Evolutionary conservation across 345 rosid genomes (phyloP).

Genomic region (Lepidium sativum): DNA sequence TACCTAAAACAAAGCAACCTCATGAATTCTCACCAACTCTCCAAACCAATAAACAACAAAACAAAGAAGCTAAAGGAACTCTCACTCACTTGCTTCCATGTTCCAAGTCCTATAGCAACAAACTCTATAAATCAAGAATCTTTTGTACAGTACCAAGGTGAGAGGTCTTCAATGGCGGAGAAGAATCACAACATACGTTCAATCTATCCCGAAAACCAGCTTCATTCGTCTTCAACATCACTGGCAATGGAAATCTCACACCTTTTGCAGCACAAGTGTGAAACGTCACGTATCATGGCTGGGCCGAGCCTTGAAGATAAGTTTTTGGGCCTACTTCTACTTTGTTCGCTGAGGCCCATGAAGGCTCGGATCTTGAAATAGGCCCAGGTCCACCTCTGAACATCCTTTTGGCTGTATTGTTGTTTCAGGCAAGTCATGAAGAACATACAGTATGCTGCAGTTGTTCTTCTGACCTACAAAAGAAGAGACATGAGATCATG

Average conservation of each 20-base stretch:
- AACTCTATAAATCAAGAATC: constrained; percentile 22
- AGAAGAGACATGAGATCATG: too few species aligned
- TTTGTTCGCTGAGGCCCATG: too few species aligned
- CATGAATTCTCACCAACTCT: not conserved
- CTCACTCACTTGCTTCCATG: constrained; percentile 1
- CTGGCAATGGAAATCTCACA: constrained; percentile 52
- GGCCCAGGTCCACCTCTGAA: too few species aligned
- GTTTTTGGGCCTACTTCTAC: too few species aligned
- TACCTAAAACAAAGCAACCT: constrained; percentile 27
- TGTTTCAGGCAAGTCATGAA: too few species aligned
- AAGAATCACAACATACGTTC: constrained; percentile 62
- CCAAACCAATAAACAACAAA: not conserved
- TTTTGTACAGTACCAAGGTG: constrained; percentile 51
- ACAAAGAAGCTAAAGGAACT: not conserved
- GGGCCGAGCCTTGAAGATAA: too few species aligned
- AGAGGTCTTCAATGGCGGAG: constrained; percentile 54
- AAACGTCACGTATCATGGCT: too few species aligned
- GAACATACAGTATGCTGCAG: too few species aligned
- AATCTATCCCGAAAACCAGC: constrained; percentile 44
- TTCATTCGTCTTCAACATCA: constrained; percentile 55
- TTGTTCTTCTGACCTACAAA: too few species aligned
- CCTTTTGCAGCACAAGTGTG: constrained; percentile 69
- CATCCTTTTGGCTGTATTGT: too few species aligned
- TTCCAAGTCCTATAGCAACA: constrained; percentile 6
- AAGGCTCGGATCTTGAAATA: too few species aligned